Base-by-base conservation (phyloP, 106 monocot genomes). In the Allium cepa region DNA sequence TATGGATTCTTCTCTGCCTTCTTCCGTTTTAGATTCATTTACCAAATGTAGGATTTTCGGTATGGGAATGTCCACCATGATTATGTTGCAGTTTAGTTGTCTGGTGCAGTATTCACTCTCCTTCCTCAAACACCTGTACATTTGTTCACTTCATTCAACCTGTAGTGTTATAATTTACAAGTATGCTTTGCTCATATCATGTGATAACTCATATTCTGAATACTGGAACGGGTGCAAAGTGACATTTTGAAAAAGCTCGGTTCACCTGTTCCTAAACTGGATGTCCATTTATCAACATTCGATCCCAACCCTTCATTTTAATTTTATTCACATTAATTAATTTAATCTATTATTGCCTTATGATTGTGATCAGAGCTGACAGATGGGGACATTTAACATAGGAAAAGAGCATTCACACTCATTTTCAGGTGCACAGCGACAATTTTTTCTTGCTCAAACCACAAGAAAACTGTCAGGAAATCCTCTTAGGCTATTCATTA, bases 81-180 rank as follows among this genome's bases (percentile, higher is more conserved):
- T 47, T 11, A 69, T 46, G 36, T 46, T 69, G n/a, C 68, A 69
- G 45, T 18, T 36, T 2, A 68, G 68, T 26, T 16, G 17, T 69
- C 45, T 55, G 11, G 8, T n/a, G 45, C 68, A 69, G 15, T 26
- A 56, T 46, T 55, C 56, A n/a, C 56, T 56, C 46, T 69, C 56
- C 56, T 56, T 69, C 56, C 56, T 69, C 55, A 69, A 16, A 10
- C 13, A 4, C 28, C 67, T 68, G n/a, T 26, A 53, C 53, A 56
- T 4, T n/a, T 8, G 11, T 55, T 12, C 53, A 55, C 56, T 4
- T 16, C 7, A 56, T 18, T 69, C 9, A 18, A n/a, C 56, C 18
- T 36, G 0, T 14, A 28, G 36, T n/a, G 56, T 36, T 49, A 60
- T 22, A 9, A 17, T 15, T 60, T 17, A 17, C n/a, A 55, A 60